Evolutionary conservation across 1,284 basidiomycete species (phyloP), one percentile per base, ranked within the genome.

Genomic region (Pulveroboletus sp.): DNA sequence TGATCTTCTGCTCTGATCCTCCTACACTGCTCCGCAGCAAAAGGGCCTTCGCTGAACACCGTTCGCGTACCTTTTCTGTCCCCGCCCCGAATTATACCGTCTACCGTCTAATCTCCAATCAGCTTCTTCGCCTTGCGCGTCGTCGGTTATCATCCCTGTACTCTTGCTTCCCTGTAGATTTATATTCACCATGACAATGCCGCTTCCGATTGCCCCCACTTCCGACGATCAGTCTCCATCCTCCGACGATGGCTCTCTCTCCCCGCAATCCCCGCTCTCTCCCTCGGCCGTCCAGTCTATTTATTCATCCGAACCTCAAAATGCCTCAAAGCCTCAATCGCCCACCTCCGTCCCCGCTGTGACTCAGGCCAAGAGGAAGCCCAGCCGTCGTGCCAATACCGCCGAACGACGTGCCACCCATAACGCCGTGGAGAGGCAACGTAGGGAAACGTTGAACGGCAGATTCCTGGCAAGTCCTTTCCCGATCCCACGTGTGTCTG

Each of bases 321-420:
- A 57, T 13, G 29, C 40, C 45, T 52, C 45, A 41, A 62, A 57
- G 44, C 50, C 58, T 36, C 66, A 65, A 8, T 69, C 65, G 3
- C 57, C 67, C 6, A 26, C 60, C 29, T 56, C 53, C 17, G 58
- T 43, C 47, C 15, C 64, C 9, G 52, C 67, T 29, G 58, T 62
- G 42, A 60, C 71, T 21, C 76, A 78, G 50, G 66, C 71, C 56
- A 90, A 89, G 71, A 83, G 89, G 76, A 93, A 90, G 73, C 84
- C 86, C 68, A 87, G 79, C 73, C 81, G 83, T 63, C 84, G 93
- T 40, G 92, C 93, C 57, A 95, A 95, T 76, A 96, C 93, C 45
- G 94, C 94, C 58, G 95, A 96, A 73, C 89, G 93, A 71, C 81
- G 94, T 48, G 92, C 93, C 8, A 93, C 91, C 40, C 94, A 97